Base-by-base conservation (phyloP, 2,329 filamentous ascomycete species). In the Xylaria hypoxylon region DNA sequence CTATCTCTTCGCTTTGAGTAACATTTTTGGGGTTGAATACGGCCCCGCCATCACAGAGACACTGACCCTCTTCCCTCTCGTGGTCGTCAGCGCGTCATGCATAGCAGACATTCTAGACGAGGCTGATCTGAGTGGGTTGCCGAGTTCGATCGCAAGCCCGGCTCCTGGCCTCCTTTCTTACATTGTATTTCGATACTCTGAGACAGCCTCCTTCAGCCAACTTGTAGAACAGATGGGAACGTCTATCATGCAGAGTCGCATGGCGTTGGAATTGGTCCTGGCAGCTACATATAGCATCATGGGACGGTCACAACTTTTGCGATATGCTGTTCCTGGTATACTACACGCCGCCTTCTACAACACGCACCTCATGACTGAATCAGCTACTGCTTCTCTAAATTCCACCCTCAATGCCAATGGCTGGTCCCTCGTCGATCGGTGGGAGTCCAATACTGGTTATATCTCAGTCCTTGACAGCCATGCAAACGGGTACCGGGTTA, bases 391-490 rank as follows among this genome's bases (percentile, higher is more conserved):
- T 1, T 80, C 84, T 0, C 81, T 96, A 42, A 95, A 97, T 74
- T 80, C 81, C 5, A 90, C 87, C 0, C 81, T 98, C 48, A 79
- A 82, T 22, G 79, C 83, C 0, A 84, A 91, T 40, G 88, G 90
- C 17, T 98, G 90, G 86, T 86, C 87, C 1, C 80, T 98, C 1
- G 77, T 98, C 50, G 94, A 94, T 53, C 89, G 96, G 11, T 85
- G 87, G 70, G 96, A 98, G 79, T 97, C 94, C 0, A 79, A 91
- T 55, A 98, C 96, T 0, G 96, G 96, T 6, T 98, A 99, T 76
- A 84, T 99, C 48, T 97, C 95, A 0, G 92, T 99, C 1, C 77
- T 97, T 28, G 92, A 99, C 71, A 96, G 89, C 76, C 76, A 85
- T 7, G 80, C 89, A 5, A 84, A 88, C 44, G 87, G 89, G 1